Evolutionary conservation across 371 early-diverging fungal genomes (phyloP).

Genomic region (Nematocida minor): DNA sequence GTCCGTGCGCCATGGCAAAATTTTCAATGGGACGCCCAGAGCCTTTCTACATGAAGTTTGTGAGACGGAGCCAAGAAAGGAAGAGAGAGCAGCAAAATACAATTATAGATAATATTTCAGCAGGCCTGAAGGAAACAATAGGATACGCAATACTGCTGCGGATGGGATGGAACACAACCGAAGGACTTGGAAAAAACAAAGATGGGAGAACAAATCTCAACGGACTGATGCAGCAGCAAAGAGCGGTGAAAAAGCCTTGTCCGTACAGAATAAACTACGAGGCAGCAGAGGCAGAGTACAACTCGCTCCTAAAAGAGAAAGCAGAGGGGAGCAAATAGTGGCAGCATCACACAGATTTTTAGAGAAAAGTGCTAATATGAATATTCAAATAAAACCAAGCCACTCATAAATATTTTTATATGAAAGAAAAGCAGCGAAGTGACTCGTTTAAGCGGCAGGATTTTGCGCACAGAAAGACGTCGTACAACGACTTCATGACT

Average conservation of each 20-base stretch:
- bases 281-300: constrained; percentile 17
- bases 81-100: constrained; percentile 23
- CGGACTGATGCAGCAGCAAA: background rate
- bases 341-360: too few species aligned
- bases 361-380: too few species aligned
- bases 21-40: constrained; percentile 37
- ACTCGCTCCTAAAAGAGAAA: background rate
- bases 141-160: constrained; percentile 39
- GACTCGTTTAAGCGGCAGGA: background rate
- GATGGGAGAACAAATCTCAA: constrained; percentile 25
- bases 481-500: constrained; percentile 40
- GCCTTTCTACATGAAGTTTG: constrained; percentile 44
- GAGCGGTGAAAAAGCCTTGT: background rate
- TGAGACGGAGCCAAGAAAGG: constrained; percentile 49
- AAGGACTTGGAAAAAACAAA: constrained; percentile 35
- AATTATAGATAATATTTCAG: constrained; percentile 24
- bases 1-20: constrained; percentile 20
- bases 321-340: background rate
- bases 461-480: background rate
- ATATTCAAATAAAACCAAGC: too few species aligned
- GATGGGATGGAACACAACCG: constrained; percentile 38
- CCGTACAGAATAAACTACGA: background rate
- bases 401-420: constrained; percentile 43
- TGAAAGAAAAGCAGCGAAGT: constrained; percentile 7
- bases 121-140: constrained; percentile 34